Conservation (phyloP, 2,329 filamentous ascomycete species). For the Penicillium sclerotiorum region DNA sequence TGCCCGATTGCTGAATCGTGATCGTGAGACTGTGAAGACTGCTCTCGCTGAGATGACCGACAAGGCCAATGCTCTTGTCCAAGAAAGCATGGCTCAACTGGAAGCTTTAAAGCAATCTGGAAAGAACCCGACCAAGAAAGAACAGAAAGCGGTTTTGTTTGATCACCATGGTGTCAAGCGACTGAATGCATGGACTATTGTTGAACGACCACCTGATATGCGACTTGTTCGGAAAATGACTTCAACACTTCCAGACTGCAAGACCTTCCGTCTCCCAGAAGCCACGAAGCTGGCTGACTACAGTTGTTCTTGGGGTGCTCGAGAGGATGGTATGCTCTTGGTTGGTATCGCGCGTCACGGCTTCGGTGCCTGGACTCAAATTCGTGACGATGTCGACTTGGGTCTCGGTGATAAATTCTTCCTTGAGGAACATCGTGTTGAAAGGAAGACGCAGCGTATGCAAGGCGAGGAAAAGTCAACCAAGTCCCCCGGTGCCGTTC, state of each 20-base stretch:
- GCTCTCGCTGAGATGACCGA: constrained; percentile 79
- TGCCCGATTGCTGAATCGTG: constrained; percentile 79
- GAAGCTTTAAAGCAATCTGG: constrained; percentile 70
- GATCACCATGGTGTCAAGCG: constrained; percentile 93
- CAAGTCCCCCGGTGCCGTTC: constrained; percentile 94
- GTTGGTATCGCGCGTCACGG: constrained; percentile 91
- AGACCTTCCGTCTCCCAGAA: constrained; percentile 82
- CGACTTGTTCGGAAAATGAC: constrained; percentile 78
- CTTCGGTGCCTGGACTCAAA: constrained; percentile 93
- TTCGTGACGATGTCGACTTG: constrained; percentile 87
- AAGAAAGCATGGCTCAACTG: constrained; percentile 69
- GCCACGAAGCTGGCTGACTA: constrained; percentile 92
- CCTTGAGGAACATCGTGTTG: constrained; percentile 95
- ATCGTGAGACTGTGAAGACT: constrained; percentile 74
- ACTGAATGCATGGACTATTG: constrained; percentile 91
- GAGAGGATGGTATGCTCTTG: constrained; percentile 95
- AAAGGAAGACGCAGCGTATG: constrained; percentile 88
- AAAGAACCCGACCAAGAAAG: constrained; percentile 89
- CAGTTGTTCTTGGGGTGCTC: constrained; percentile 85
- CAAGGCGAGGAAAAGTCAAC: constrained; percentile 58
- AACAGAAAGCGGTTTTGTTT: constrained; percentile 94
- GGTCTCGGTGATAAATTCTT: constrained; percentile 90
- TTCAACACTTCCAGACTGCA: constrained; percentile 65
- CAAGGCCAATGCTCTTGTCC: constrained; percentile 68
- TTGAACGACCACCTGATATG: constrained; percentile 88